phyloP scores from a whole-genome alignment of 2,329 filamentous ascomycete genomes.

The Colletotrichum magnum region DNA sequence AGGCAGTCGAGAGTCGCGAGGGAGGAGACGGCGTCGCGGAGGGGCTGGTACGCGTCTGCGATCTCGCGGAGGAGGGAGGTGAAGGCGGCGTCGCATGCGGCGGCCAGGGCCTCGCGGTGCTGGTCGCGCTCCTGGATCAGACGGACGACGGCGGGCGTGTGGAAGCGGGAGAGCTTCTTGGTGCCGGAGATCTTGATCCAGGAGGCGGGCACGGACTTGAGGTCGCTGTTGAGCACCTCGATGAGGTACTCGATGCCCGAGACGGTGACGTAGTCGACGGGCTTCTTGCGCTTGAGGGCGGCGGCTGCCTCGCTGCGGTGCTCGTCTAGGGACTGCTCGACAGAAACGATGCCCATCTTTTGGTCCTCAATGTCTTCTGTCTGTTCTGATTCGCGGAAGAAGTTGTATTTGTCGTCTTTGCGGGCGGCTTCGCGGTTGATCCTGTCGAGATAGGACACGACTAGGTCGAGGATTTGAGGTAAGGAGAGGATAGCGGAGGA shows the following conservation, averaged over 20 bases:
- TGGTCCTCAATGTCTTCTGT: constrained; percentile 91
- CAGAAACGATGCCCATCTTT: constrained; percentile 90
- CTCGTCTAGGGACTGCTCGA: constrained; percentile 88
- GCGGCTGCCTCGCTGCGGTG: constrained; percentile 80
- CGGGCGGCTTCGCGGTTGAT: constrained; percentile 89
- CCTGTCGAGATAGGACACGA: constrained; percentile 83
- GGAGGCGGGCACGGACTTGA: constrained; percentile 91
- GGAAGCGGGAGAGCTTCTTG: constrained; percentile 92
- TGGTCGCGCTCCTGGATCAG: constrained; percentile 91
- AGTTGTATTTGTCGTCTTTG: constrained; percentile 91
- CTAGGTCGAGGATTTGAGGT: constrained; percentile 80
- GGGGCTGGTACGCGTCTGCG: constrained; percentile 82
- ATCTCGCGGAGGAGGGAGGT: constrained; percentile 79
- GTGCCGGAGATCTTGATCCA: constrained; percentile 97
- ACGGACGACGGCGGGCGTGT: constrained; percentile 90
- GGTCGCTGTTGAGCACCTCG: constrained; percentile 85
- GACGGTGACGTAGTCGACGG: constrained; percentile 85
- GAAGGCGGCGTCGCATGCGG: constrained; percentile 91
- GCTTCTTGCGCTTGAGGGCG: constrained; percentile 78
- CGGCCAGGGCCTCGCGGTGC: constrained; percentile 92
- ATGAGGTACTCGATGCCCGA: constrained; percentile 95
- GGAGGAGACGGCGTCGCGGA: constrained; percentile 89
- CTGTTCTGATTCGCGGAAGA: constrained; percentile 90
- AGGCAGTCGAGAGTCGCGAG: constrained; percentile 92
- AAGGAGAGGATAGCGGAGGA: constrained; percentile 80